Evolutionary conservation across 2,329 filamentous ascomycete species (phyloP).

Genomic region (Phaeosphaeria sp.): DNA sequence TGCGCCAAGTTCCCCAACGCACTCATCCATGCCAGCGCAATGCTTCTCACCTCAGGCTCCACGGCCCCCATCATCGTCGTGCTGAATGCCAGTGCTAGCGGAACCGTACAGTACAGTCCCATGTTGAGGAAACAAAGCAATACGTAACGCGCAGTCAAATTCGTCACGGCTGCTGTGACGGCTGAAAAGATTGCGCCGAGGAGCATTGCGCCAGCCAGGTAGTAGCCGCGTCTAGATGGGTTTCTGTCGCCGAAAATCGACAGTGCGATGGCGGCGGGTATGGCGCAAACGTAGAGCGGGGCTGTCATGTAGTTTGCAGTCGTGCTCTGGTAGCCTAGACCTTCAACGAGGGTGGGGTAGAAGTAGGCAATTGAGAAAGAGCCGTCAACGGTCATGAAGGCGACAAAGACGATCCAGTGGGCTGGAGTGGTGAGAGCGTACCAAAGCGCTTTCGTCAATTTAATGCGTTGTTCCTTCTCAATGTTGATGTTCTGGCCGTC

Average conservation of each 20-base stretch:
- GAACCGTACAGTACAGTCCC: constrained; percentile 7
- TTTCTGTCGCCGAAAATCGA: constrained; percentile 3
- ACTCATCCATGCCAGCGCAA: constrained; percentile 9
- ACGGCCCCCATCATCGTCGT: constrained; percentile 7
- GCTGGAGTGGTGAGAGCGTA: constrained; percentile 5
- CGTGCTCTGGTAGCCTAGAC: constrained; percentile 4
- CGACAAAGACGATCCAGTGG: constrained; percentile 6
- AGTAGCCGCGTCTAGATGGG: not conserved
- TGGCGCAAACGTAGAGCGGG: constrained; percentile 4
- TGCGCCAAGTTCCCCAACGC: constrained; percentile 7
- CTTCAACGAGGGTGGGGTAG: constrained; percentile 8
- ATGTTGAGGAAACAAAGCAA: constrained; percentile 9
- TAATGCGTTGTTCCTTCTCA: constrained; percentile 3
- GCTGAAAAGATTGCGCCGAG: constrained; percentile 5
- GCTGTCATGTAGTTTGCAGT: constrained; percentile 9
- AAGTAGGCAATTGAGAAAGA: constrained; percentile 9
- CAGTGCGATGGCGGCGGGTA: constrained; percentile 4
- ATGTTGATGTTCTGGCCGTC: constrained; percentile 10
- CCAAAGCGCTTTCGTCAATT: constrained; percentile 5
- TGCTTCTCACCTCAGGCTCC: constrained; percentile 5
- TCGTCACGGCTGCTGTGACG: constrained; percentile 2
- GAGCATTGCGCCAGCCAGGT: constrained; percentile 1
- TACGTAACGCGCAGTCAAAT: constrained; percentile 7
- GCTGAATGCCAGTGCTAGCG: constrained; percentile 2
- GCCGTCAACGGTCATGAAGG: constrained; percentile 8